phyloP scores from a whole-genome alignment of 164 flowering plant genomes.

The Pachysandra terminalis region DNA sequence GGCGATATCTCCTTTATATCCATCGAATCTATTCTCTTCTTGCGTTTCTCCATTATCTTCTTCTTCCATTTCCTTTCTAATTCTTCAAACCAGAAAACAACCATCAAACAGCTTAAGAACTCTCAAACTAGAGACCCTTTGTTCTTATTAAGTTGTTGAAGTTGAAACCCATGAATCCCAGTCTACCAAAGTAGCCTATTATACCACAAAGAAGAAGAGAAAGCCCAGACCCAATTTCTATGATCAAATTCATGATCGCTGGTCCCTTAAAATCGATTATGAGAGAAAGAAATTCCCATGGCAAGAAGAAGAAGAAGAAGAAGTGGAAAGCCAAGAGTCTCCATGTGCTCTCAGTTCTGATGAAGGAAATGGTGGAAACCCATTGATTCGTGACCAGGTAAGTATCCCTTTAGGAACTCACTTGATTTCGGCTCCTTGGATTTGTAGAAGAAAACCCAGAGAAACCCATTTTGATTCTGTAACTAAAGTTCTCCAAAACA shows the following conservation, averaged over 20 bases:
- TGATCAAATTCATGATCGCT: slow-evolving; percentile 56
- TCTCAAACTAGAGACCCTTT: slow-evolving; percentile 17
- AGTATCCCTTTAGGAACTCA: slow-evolving; percentile 17
- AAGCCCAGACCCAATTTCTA: slow-evolving; percentile 76
- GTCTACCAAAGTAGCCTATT: slow-evolving; percentile 2
- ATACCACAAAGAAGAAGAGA: slow-evolving; percentile 39
- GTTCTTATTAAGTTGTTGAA: slow-evolving; percentile 23
- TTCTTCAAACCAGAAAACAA: slow-evolving; percentile 17
- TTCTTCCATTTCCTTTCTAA: slow-evolving; percentile 13
- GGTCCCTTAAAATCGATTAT: slow-evolving; percentile 55
- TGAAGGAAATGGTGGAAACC: slow-evolving; percentile 4
- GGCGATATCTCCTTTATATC: slow-evolving; percentile 5
- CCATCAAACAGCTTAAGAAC: slow-evolving; percentile 15
- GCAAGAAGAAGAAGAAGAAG: slow-evolving; percentile 39
- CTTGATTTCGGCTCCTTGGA: slow-evolving; percentile 52
- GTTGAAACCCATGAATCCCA: slow-evolving; percentile 21
- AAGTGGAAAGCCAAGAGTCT: slow-evolving; percentile 1
- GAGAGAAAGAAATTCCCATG: slow-evolving; percentile 58
- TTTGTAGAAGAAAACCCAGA: slow-evolving; percentile 30
- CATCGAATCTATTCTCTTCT: slow-evolving; percentile 15
- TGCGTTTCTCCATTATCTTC: slow-evolving; percentile 9
- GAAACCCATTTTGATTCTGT: slow-evolving; percentile 18
- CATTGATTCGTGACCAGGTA: slow-evolving; percentile 16
- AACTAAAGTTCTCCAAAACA: slow-evolving; percentile 10
- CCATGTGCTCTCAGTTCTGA: slow-evolving; percentile 3